These are phyloP conservation scores for Stellera chamaejasme DNA, from an alignment of 345 rosid species.

Conservation along the genomic window DNA sequence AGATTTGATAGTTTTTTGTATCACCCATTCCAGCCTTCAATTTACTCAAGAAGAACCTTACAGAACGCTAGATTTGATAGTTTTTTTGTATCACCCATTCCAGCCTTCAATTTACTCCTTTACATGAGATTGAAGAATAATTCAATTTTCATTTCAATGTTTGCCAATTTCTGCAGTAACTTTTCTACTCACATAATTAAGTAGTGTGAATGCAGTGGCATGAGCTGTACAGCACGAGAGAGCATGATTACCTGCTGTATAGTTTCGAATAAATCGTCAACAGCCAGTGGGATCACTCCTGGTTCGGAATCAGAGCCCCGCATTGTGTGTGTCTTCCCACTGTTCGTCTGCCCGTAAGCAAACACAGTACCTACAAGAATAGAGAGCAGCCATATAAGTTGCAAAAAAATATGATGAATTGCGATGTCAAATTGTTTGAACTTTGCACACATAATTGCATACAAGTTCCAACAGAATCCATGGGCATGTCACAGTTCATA, in stretches of 20 bases:
- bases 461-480: too few species aligned
- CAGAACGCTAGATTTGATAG: too few species aligned
- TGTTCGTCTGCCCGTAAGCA: conserved; percentile 95
- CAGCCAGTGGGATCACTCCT: conserved; percentile 87
- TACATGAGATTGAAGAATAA: background rate
- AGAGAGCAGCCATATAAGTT: background rate
- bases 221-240: background rate
- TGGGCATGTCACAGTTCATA: too few species aligned
- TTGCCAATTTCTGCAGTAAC: background rate
- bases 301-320: conserved; percentile 71
- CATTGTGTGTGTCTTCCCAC: conserved; percentile 97
- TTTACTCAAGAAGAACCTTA: too few species aligned
- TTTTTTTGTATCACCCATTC: too few species aligned
- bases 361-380: conserved; percentile 68
- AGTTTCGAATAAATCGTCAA: conserved; percentile 55
- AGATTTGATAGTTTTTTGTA: too few species aligned
- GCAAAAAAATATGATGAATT: too few species aligned
- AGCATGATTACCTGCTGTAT: conserved; percentile 46
- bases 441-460: too few species aligned
- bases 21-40: too few species aligned
- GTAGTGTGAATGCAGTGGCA: background rate
- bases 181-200: background rate
- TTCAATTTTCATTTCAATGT: background rate
- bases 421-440: too few species aligned
- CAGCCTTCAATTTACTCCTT: too few species aligned